A percentile compares a stretch with the other conserved stretches of the same genome.
These are phyloP conservation scores for Pythium oligandrum DNA, from an alignment of 352 stramenopile genomes.

Conservation along the genomic window DNA sequence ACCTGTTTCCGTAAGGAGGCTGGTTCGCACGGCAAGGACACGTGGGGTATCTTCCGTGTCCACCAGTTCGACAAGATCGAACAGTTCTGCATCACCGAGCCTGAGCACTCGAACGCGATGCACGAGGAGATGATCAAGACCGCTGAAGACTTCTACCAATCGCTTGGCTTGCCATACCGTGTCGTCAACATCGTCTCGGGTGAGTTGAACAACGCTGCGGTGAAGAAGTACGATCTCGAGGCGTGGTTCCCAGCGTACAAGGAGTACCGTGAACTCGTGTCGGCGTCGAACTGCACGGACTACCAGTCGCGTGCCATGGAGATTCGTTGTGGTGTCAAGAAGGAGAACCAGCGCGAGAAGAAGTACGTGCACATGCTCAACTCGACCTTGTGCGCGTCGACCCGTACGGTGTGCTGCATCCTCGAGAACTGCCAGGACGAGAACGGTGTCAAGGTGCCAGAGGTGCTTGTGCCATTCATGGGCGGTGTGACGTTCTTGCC, in stretches of 20 bases:
- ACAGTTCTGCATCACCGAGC: slow-evolving; percentile 97
- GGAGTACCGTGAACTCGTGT: slow-evolving; percentile 98
- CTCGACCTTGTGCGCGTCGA: slow-evolving; percentile 97
- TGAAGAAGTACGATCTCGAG: slow-evolving; percentile 99
- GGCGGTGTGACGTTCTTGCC: slow-evolving; percentile 97
- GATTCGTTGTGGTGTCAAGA: slow-evolving; percentile 96
- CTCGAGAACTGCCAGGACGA: slow-evolving; percentile 99
- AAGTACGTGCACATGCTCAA: slow-evolving; percentile 99
- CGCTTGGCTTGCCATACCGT: slow-evolving; percentile 96
- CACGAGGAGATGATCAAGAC: slow-evolving; percentile 90
- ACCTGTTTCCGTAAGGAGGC: slow-evolving; percentile 99
- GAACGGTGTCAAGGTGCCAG: slow-evolving; percentile 95
- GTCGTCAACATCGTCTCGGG: slow-evolving; percentile 99
- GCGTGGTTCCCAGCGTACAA: slow-evolving; percentile 99
- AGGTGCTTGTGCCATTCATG: slow-evolving; percentile 98
- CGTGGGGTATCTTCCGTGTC: slow-evolving; percentile 99
- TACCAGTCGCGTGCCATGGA: slow-evolving; percentile 97
- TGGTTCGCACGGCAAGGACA: slow-evolving; percentile 97
- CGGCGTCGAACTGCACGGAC: slow-evolving; percentile 99
- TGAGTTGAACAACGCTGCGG: slow-evolving; percentile 98
- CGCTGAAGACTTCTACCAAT: slow-evolving; percentile 98
- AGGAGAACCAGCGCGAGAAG: slow-evolving; percentile 92
- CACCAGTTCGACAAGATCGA: slow-evolving; percentile 99
- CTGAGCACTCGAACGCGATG: slow-evolving; percentile 91
- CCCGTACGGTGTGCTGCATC: slow-evolving; percentile 98